Percentiles rank a stretch among this genome's conserved stretches.
These are phyloP conservation scores for Mixia osmundae DNA, from an alignment of 1,284 basidiomycete species.

Conservation along the genomic window DNA sequence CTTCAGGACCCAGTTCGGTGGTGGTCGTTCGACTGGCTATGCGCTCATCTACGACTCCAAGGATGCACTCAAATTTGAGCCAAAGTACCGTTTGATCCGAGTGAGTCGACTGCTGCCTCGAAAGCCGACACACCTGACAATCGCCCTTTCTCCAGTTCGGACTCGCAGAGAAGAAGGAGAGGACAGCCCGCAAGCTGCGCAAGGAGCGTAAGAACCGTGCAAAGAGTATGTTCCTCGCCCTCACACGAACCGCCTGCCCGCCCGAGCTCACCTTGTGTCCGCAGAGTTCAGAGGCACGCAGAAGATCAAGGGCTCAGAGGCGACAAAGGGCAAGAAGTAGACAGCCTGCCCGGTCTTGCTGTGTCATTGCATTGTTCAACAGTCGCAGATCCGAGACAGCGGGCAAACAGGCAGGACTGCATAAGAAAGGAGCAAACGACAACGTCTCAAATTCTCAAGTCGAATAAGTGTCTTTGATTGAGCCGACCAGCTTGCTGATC, in stretches of 20 bases:
- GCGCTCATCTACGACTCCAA: slow-evolving; percentile 96
- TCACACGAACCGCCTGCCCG: background rate
- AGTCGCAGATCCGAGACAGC: slow-evolving; percentile 3
- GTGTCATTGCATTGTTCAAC: background rate
- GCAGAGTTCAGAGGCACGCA: slow-evolving; percentile 8
- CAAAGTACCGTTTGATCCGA: slow-evolving; percentile 80
- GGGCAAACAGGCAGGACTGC: too few species aligned
- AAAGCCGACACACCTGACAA: background rate
- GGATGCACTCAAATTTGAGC: slow-evolving; percentile 87
- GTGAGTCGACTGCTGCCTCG: slow-evolving; percentile 35
- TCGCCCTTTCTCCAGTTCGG: slow-evolving; percentile 37
- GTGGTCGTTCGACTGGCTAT: slow-evolving; percentile 91
- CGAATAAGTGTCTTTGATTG: too few species aligned
- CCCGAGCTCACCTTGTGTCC: background rate
- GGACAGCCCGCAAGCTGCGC: slow-evolving; percentile 86
- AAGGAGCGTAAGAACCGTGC: slow-evolving; percentile 99
- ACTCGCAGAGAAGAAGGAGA: slow-evolving; percentile 49
- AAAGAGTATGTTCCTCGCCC: slow-evolving; percentile 34
- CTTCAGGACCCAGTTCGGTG: slow-evolving; percentile 79
- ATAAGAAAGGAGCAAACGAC: too few species aligned
- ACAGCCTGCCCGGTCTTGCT: background rate
- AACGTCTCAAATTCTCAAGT: too few species aligned
- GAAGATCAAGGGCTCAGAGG: slow-evolving; percentile 10
- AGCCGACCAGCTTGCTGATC: background rate
- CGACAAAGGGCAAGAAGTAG: slow-evolving; percentile 9